A percentile compares a stretch with the other conserved stretches of the same genome.
Conservation (phyloP, 2,329 filamentous ascomycete species). For the Aspergillus melleus region DNA sequence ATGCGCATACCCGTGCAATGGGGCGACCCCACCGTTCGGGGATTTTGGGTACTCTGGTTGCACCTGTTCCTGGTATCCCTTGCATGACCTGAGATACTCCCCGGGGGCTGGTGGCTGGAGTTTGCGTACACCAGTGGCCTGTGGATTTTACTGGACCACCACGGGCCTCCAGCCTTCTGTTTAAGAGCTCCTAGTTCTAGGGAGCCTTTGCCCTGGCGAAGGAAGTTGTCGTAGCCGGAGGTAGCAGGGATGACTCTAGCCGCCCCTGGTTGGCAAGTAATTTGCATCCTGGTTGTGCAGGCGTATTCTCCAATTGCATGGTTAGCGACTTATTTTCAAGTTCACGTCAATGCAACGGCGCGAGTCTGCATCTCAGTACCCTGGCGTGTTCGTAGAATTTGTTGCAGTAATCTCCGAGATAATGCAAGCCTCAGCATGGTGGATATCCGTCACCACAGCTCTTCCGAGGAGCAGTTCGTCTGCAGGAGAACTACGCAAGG, state of each 20-base stretch:
- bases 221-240: background rate
- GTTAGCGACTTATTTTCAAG: background rate
- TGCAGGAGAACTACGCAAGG: background rate
- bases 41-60: constrained; percentile 5
- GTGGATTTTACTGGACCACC: background rate
- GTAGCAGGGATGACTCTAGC: background rate
- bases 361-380: background rate
- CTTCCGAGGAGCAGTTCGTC: background rate
- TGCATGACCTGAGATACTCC: background rate
- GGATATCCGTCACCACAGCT: background rate
- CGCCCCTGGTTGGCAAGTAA: background rate
- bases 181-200: background rate
- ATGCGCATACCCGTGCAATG: constrained; percentile 6
- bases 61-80: constrained; percentile 1
- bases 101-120: background rate
- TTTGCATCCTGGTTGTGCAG: background rate
- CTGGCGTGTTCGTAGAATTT: constrained; percentile 15
- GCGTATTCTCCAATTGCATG: background rate
- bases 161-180: background rate
- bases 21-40: constrained; percentile 4
- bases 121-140: background rate
- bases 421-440: constrained; percentile 8
- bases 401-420: constrained; percentile 11
- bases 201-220: background rate
- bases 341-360: constrained; percentile 1